A percentile compares a stretch with the other conserved stretches of the same genome.
Evolutionary conservation across 352 stramenopile genomes (phyloP).

Genomic region (Pythium phragmiticola): DNA sequence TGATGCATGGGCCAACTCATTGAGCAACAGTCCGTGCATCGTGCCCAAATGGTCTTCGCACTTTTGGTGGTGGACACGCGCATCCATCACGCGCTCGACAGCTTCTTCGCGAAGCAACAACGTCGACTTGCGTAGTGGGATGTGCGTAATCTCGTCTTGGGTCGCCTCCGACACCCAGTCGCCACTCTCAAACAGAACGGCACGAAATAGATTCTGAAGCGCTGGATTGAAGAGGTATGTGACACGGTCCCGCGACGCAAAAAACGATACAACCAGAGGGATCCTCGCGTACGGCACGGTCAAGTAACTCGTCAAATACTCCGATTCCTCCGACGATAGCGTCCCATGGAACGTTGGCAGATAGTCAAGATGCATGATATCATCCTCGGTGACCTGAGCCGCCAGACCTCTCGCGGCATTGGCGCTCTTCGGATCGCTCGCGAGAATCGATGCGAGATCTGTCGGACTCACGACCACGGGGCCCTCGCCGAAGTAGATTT

Average conservation of each 20-base stretch:
- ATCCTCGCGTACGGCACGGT: constrained; percentile 98
- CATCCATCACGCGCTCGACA: constrained; percentile 71
- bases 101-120: constrained; percentile 80
- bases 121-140: constrained; percentile 81
- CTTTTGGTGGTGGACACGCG: constrained; percentile 71
- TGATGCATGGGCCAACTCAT: constrained; percentile 96
- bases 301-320: constrained; percentile 98
- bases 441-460: constrained; percentile 55
- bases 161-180: constrained; percentile 75
- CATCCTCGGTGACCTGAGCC: constrained; percentile 91
- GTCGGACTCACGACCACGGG: constrained; percentile 79
- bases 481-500: constrained; percentile 87
- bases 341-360: constrained; percentile 96
- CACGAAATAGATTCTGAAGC: constrained; percentile 82
- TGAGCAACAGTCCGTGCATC: constrained; percentile 96
- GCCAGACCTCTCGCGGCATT: constrained; percentile 28
- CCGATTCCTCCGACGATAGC: constrained; percentile 95
- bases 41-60: constrained; percentile 92
- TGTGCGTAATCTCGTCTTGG: constrained; percentile 64
- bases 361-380: constrained; percentile 97
- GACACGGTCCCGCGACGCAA: constrained; percentile 89
- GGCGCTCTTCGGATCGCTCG: constrained; percentile 49
- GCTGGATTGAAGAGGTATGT: constrained; percentile 87
- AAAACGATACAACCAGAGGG: constrained; percentile 97
- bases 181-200: constrained; percentile 89